A percentile compares a stretch with the other conserved stretches of the same genome.
Conservation (phyloP, 257 asterid species). For the Phtheirospermum japonicum region DNA sequence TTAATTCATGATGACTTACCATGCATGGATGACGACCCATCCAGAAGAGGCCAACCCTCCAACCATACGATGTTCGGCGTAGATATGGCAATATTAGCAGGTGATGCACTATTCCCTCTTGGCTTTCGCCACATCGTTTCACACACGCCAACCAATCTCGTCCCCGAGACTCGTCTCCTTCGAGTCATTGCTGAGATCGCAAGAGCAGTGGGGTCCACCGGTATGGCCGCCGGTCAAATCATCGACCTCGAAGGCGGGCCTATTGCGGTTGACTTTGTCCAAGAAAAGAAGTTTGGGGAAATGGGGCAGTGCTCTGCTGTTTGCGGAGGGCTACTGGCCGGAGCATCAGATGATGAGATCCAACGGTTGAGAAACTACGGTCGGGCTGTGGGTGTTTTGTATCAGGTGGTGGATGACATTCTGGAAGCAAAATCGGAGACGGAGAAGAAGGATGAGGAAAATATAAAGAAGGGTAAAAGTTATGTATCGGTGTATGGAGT, state of each 20-base stretch:
- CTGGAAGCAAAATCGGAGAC: conserved; percentile 46
- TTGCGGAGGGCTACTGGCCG: conserved; percentile 82
- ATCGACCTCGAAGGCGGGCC: conserved; percentile 89
- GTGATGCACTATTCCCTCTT: conserved; percentile 93
- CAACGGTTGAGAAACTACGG: conserved; percentile 57
- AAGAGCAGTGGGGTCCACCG: conserved; percentile 95
- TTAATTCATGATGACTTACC: conserved; percentile 93
- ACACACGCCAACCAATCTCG: conserved; percentile 73
- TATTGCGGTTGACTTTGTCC: conserved; percentile 67
- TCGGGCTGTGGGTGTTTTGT: conserved; percentile 56
- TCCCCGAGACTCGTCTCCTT: conserved; percentile 69
- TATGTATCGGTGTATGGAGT: conserved; percentile 81
- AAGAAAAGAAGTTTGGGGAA: conserved; percentile 90
- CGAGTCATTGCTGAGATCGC: conserved; percentile 85
- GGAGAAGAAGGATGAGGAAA: too few relatives aligned
- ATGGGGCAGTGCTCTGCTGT: conserved; percentile 98
- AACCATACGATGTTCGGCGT: conserved; percentile 89
- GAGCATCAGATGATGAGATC: conserved; percentile 89
- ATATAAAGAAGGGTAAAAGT: conserved; percentile 52
- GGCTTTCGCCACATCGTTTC: conserved; percentile 94
- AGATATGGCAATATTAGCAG: conserved; percentile 95
- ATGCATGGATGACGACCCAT: conserved; percentile 97
- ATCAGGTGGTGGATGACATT: conserved; percentile 68
- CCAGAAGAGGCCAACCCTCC: conserved; percentile 87
- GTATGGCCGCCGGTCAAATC: conserved; percentile 97